Percentiles rank a stretch among this genome's conserved stretches.
Evolutionary conservation across 371 early-diverging fungal genomes (phyloP).

Genomic region (Mucor plumbeus): DNA sequence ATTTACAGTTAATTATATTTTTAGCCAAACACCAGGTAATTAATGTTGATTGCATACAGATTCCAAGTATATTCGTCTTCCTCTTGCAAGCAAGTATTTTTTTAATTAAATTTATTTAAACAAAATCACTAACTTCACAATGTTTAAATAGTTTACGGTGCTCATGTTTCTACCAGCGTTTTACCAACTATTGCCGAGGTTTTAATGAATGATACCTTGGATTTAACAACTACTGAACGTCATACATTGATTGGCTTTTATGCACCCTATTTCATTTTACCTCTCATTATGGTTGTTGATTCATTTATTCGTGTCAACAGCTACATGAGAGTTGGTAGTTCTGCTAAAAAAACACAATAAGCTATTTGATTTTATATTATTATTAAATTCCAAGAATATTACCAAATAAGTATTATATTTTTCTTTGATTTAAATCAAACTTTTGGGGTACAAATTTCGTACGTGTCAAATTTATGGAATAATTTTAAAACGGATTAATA

Average conservation of each 20-base stretch:
- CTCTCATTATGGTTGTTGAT: slow-evolving; percentile 53
- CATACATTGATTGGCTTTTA: slow-evolving; percentile 52
- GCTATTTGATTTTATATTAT: neutral
- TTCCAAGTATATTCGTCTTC: slow-evolving; percentile 41
- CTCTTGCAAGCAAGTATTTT: slow-evolving; percentile 43
- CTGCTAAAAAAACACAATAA: slow-evolving; percentile 10
- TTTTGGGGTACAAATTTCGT: too few relatives aligned
- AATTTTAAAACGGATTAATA: too few relatives aligned
- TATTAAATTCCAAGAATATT: too few relatives aligned
- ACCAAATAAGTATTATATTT: too few relatives aligned
- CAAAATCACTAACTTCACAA: neutral
- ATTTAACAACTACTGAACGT: slow-evolving; percentile 42
- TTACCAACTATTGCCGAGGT: slow-evolving; percentile 56
- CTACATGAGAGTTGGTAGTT: slow-evolving; percentile 3
- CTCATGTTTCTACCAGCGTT: slow-evolving; percentile 70
- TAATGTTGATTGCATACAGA: neutral
- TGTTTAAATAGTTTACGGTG: slow-evolving; percentile 55
- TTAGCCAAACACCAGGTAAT: too few relatives aligned
- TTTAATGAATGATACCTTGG: slow-evolving; percentile 39
- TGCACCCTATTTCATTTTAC: slow-evolving; percentile 63
- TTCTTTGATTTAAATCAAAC: too few relatives aligned
- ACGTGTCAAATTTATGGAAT: too few relatives aligned
- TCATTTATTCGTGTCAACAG: slow-evolving; percentile 42
- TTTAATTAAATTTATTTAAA: neutral
- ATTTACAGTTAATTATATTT: neutral